Base-by-base conservation (phyloP, 2,329 filamentous ascomycete genomes). In the Epichloe elymi region DNA sequence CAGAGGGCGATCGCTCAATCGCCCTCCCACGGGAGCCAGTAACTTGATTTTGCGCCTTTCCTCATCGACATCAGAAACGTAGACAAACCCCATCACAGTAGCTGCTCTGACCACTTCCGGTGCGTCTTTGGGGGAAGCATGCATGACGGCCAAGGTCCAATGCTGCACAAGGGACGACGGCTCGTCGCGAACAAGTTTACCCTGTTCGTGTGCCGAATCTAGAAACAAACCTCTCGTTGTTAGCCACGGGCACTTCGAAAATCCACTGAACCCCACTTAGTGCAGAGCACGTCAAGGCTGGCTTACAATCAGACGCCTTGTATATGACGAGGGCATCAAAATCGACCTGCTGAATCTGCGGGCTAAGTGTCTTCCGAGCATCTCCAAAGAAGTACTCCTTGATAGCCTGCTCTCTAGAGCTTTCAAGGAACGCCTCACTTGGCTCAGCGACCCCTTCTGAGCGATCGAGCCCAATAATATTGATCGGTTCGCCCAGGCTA, bases 331-430 rank as follows among this genome's bases (percentile, higher is more conserved):
- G 65, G 8, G 82, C 79, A 53, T 81, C 75, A 63, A 89, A 93
- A 55, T 88, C 83, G 4, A 95, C 80, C 53, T 86, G 85, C 60
- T 95, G 88, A 6, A 88, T 94, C 59, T 90, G 86, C 0, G 93
- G 93, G 44, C 86, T 93, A 2, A 98, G 73, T 0, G 87, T 85
- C 52, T 85, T 79, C 55, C 80, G 82, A 1, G 77, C 69, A 55
- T 86, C 85, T 10, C 93, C 93, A 63, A 96, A 98, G 71, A 98
- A 98, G 67, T 98, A 98, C 59, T 90, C 85, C 57, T 86, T 85
- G 49, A 96, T 89, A 48, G 86, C 79, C 0, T 85, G 79, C 60
- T 94, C 86, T 43, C 86, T 79, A 5, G 80, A 70, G 15, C 81
- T 75, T 60, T 87, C 85, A 74, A 90, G 80, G 65, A 88, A 94